phyloP scores from a whole-genome alignment of 2,329 filamentous ascomycete species.

The Zarea fungicola region DNA sequence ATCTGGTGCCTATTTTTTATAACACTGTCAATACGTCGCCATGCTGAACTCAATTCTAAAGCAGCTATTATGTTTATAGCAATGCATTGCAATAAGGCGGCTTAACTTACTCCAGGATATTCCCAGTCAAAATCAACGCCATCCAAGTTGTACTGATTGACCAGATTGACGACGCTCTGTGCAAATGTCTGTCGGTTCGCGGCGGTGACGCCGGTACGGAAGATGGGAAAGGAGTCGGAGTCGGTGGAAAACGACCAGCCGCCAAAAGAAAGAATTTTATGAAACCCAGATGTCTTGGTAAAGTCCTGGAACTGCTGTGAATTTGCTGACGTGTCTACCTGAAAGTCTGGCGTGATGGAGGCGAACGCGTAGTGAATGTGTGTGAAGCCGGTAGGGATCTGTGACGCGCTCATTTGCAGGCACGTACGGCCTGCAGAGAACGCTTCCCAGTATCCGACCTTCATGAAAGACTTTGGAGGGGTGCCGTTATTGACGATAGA shows the following conservation, averaged over 20 bases:
- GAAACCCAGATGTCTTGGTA: conserved; percentile 18
- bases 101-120: no score
- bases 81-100: no score
- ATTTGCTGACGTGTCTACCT: conserved; percentile 18
- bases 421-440: conserved; percentile 15
- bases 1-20: conserved; percentile 1
- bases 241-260: conserved; percentile 40
- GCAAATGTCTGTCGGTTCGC: conserved; percentile 27
- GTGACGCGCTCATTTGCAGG: conserved; percentile 20
- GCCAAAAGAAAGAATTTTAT: conserved; percentile 37
- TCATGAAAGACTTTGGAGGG: neutral
- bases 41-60: no score
- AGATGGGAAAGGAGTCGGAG: conserved; percentile 28
- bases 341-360: conserved; percentile 17
- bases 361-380: conserved; percentile 23
- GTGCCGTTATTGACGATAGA: conserved; percentile 19
- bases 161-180: conserved; percentile 27
- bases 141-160: conserved; percentile 27
- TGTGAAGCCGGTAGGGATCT: conserved; percentile 16
- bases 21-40: no score
- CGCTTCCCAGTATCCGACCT: conserved; percentile 19
- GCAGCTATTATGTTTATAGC: no score
- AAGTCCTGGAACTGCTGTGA: conserved; percentile 25
- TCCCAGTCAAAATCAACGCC: conserved; percentile 31
- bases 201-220: conserved; percentile 26